Evolutionary conservation across 495 filamentous ascomycete species (phyloP).

Genomic region (Jackrogersella multiformis): DNA sequence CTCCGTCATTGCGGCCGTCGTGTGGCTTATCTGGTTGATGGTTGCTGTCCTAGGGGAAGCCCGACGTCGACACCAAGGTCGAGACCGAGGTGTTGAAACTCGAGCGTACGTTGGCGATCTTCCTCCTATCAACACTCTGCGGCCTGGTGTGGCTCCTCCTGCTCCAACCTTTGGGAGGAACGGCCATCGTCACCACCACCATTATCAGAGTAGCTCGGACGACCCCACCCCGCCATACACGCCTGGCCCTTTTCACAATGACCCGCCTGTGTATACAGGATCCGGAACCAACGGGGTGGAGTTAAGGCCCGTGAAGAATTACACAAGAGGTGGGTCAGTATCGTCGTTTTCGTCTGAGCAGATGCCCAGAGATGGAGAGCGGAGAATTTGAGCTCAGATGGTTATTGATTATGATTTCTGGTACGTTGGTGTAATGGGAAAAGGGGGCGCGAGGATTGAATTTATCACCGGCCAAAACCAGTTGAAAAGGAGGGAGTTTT

Average conservation of each 20-base stretch:
- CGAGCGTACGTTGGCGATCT: neutral
- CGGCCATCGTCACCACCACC: neutral
- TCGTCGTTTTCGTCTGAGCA: conserved; percentile 15
- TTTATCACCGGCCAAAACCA: too few relatives aligned
- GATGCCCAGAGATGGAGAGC: neutral
- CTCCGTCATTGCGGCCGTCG: conserved; percentile 44
- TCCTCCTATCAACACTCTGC: neutral
- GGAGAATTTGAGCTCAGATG: neutral
- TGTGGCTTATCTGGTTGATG: conserved; percentile 50
- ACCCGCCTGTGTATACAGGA: neutral
- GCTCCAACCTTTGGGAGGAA: neutral
- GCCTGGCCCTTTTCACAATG: conserved; percentile 3
- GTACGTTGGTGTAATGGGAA: neutral
- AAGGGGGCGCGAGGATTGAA: neutral
- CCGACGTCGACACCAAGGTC: conserved; percentile 4
- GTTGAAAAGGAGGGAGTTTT: too few relatives aligned
- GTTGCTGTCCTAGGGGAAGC: conserved; percentile 38
- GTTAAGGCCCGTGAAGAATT: conserved; percentile 19
- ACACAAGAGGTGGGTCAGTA: neutral
- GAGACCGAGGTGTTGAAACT: neutral
- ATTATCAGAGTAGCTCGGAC: neutral
- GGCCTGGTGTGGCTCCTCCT: neutral
- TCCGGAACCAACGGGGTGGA: neutral
- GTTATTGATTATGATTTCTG: neutral
- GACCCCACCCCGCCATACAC: conserved; percentile 34